Evolutionary conservation across 2,329 filamentous ascomycete species (phyloP).

Genomic region (Alternaria burnsii): DNA sequence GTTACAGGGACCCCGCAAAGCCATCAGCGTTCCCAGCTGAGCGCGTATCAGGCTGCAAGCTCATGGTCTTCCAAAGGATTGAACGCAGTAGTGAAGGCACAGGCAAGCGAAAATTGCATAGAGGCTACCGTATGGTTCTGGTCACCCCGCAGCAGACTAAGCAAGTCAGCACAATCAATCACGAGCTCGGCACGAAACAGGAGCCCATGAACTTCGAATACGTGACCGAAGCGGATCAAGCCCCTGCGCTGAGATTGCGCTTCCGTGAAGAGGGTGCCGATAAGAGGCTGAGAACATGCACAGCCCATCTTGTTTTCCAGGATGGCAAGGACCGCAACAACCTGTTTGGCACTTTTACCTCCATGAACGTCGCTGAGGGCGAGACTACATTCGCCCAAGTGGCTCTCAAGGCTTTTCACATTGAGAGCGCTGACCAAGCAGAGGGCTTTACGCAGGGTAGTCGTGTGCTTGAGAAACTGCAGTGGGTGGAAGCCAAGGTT

Average conservation of each 20-base stretch:
- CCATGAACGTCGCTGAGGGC: conserved; percentile 71
- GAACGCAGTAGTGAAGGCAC: conserved; percentile 74
- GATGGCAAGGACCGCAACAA: conserved; percentile 74
- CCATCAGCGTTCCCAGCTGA: conserved; percentile 79
- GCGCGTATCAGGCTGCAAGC: conserved; percentile 72
- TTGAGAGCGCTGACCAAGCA: conserved; percentile 66
- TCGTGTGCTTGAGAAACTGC: conserved; percentile 54
- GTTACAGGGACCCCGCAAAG: conserved; percentile 80
- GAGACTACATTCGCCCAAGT: conserved; percentile 78
- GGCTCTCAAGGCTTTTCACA: conserved; percentile 69
- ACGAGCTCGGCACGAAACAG: conserved; percentile 68
- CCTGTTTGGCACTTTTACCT: conserved; percentile 77
- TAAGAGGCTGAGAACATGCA: conserved; percentile 57
- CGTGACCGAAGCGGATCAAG: conserved; percentile 64
- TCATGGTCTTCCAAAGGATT: conserved; percentile 78
- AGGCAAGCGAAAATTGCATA: conserved; percentile 75
- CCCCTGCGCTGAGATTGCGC: conserved; percentile 74
- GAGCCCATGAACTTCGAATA: conserved; percentile 81
- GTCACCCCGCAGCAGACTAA: conserved; percentile 81
- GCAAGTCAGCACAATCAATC: conserved; percentile 78
- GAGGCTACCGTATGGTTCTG: conserved; percentile 80
- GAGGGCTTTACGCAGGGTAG: conserved; percentile 53
- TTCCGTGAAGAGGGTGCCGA: conserved; percentile 68
- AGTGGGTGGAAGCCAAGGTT: conserved; percentile 74
- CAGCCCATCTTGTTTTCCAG: conserved; percentile 79